Percentiles rank a stretch among this genome's conserved stretches.
These are phyloP conservation scores for Oryza australiensis DNA, from an alignment of 176 grass and related monocot genomes.

Conservation along the genomic window DNA sequence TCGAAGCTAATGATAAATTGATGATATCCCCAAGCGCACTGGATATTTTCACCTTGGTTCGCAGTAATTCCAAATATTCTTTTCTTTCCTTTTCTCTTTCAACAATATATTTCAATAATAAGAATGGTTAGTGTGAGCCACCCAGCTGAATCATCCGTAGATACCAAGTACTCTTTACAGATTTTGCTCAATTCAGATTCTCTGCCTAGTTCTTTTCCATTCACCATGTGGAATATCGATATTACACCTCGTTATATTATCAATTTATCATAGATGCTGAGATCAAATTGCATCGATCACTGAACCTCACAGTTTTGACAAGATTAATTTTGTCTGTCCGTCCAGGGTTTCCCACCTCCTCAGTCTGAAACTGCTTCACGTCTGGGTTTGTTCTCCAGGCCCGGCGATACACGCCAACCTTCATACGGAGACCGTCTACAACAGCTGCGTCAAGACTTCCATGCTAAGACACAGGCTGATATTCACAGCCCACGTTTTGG, in stretches of 20 bases:
- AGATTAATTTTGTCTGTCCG: neutral
- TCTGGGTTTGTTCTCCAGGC: neutral
- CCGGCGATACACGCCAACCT: neutral
- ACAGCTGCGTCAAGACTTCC: neutral
- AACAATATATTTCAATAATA: neutral
- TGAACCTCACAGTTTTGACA: slow-evolving; percentile 1
- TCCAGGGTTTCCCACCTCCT: slow-evolving; percentile 2
- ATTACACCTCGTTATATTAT: neutral
- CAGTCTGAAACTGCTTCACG: neutral
- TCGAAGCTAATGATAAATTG: neutral
- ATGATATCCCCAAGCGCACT: neutral
- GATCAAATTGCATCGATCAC: neutral
- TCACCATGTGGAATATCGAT: neutral
- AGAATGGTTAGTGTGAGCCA: neutral
- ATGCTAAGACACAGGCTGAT: neutral
- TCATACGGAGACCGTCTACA: neutral
- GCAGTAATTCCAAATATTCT: neutral
- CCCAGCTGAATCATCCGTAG: neutral
- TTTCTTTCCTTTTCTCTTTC: neutral
- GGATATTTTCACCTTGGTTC: slow-evolving; percentile 2
- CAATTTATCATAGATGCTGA: neutral
- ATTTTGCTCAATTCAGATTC: neutral
- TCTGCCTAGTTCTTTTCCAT: neutral
- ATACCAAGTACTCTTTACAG: neutral
- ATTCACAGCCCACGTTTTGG: neutral